phyloP scores from a whole-genome alignment of 2,329 filamentous ascomycete genomes.

The Colletotrichum cordylinicola region DNA sequence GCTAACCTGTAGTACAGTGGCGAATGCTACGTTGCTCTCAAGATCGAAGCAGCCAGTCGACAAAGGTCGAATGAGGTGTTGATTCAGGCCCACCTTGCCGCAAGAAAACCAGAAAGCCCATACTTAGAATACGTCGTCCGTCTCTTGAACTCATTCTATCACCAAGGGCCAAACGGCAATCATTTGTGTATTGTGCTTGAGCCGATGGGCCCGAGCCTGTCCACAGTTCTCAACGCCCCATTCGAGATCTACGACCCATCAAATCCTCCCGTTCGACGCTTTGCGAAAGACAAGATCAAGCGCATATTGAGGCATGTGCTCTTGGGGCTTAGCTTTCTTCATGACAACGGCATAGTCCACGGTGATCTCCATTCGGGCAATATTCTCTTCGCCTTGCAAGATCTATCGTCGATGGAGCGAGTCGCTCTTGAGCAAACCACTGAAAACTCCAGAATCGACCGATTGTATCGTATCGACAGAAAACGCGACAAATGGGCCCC shows the following conservation, averaged over 20 bases:
- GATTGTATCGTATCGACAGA: not conserved
- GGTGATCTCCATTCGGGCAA: conserved; percentile 13
- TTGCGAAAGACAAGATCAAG: not conserved
- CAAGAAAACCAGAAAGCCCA: not conserved
- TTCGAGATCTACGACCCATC: not conserved
- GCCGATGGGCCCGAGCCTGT: conserved; percentile 33
- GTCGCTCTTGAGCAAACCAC: not conserved
- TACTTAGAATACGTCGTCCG: conserved; percentile 20
- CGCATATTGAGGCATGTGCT: not conserved
- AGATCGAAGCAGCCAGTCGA: conserved; percentile 29
- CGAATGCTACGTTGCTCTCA: conserved; percentile 29
- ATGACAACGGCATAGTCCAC: conserved; percentile 8
- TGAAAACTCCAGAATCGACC: not conserved
- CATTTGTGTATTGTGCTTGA: conserved; percentile 36
- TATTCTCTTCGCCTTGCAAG: not conserved
- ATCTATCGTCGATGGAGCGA: not conserved
- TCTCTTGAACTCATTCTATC: conserved; percentile 32
- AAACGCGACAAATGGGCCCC: conserved; percentile 3
- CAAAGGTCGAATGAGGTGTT: conserved; percentile 4
- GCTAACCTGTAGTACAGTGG: not conserved
- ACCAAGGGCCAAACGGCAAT: conserved; percentile 34
- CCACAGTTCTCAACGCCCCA: conserved; percentile 19
- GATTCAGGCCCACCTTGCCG: conserved; percentile 19
- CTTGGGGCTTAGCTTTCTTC: not conserved
- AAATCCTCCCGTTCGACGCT: not conserved